phyloP scores from a whole-genome alignment of 768 basidiomycete genomes.

The Trametes cinnabarina region DNA sequence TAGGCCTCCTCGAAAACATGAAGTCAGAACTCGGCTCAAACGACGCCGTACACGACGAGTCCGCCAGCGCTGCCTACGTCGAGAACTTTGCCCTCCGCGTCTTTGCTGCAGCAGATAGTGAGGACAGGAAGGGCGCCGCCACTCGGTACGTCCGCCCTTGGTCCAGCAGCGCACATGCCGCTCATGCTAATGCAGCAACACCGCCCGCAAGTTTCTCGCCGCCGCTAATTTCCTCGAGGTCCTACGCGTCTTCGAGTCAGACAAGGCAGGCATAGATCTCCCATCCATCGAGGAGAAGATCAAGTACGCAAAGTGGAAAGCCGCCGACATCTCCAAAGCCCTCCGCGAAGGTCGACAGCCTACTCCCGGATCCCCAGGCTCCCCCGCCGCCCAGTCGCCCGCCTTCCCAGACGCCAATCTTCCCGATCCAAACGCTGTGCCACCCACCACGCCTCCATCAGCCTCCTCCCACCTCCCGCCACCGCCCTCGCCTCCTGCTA shows the following conservation, averaged over 20 bases:
- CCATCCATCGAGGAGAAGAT: slow-evolving; percentile 77
- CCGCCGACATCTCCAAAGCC: slow-evolving; percentile 91
- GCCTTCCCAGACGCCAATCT: slow-evolving; percentile 22
- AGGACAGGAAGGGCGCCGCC: slow-evolving; percentile 76
- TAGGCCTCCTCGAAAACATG: slow-evolving; percentile 76
- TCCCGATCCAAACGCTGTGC: slow-evolving; percentile 14
- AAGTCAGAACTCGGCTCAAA: slow-evolving; percentile 71
- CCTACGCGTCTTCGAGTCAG: slow-evolving; percentile 61
- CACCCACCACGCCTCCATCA: slow-evolving; percentile 26
- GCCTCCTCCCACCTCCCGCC: slow-evolving; percentile 20
- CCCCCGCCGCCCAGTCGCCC: slow-evolving; percentile 47
- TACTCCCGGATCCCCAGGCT: slow-evolving; percentile 70
- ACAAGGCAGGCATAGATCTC: slow-evolving; percentile 39
- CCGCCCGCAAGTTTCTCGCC: slow-evolving; percentile 92
- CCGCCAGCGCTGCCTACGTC: slow-evolving; percentile 82
- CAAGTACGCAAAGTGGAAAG: slow-evolving; percentile 96
- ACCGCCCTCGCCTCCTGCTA: slow-evolving; percentile 6
- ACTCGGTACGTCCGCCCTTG: slow-evolving; percentile 53
- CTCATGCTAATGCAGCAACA: slow-evolving; percentile 51
- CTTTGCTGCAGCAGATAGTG: slow-evolving; percentile 87
- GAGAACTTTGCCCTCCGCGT: slow-evolving; percentile 93
- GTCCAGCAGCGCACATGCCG: not conserved
- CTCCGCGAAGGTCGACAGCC: slow-evolving; percentile 91
- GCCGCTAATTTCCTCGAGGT: slow-evolving; percentile 94
- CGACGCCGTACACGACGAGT: slow-evolving; percentile 81